Conservation (phyloP, 768 basidiomycete genomes). For the Boletus sp. region DNA sequence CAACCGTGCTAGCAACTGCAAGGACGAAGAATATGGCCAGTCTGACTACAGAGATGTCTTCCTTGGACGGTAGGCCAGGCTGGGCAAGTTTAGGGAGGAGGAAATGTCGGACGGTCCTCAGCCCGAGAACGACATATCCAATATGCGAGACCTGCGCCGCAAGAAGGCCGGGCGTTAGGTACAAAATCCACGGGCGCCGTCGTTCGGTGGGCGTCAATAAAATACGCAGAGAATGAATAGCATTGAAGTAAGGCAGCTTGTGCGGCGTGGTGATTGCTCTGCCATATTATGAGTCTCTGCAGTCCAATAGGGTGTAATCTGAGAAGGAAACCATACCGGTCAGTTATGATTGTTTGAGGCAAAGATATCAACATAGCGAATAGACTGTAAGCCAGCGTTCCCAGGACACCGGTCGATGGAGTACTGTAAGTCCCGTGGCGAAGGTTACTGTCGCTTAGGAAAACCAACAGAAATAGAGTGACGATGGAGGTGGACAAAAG, state of each 20-base stretch:
- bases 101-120: conserved; percentile 44
- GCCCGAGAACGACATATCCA: conserved; percentile 41
- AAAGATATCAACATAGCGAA: conserved; percentile 62
- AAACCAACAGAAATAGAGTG: conserved; percentile 53
- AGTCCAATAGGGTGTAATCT: background rate
- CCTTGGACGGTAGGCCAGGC: conserved; percentile 30
- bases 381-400: conserved; percentile 61
- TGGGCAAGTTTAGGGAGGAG: conserved; percentile 53
- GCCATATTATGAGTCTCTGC: conserved; percentile 3
- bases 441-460: conserved; percentile 54
- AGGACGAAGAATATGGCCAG: conserved; percentile 55
- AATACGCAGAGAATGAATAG: conserved; percentile 57
- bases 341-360: conserved; percentile 72
- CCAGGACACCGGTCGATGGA: conserved; percentile 57
- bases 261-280: conserved; percentile 85
- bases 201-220: conserved; percentile 81
- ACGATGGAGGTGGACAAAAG: conserved; percentile 50
- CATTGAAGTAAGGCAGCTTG: conserved; percentile 61
- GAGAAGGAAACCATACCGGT: conserved; percentile 48
- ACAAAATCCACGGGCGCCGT: conserved; percentile 74
- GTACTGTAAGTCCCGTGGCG: conserved; percentile 65
- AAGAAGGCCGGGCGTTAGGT: conserved; percentile 69
- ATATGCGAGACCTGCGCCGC: conserved; percentile 43
- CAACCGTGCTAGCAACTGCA: conserved; percentile 49
- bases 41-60: conserved; percentile 48